phyloP scores from a whole-genome alignment of 1,139 yeast genomes.

The Taiozyma onychis region DNA sequence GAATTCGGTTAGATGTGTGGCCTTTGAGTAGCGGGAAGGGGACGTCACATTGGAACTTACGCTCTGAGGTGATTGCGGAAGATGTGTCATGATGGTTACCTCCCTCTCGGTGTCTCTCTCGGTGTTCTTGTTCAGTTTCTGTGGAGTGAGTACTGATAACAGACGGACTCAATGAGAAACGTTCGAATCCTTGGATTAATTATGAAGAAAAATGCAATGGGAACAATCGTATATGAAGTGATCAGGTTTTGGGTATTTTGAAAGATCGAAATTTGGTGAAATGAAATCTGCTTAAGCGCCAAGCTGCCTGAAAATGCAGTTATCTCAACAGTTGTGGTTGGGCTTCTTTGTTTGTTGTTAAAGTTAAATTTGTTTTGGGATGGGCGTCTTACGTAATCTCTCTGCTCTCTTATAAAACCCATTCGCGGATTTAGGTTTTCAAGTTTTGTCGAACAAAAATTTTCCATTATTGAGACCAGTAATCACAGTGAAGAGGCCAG shows the following conservation, averaged over 20 bases:
- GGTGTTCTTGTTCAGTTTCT: background rate
- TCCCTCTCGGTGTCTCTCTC: background rate
- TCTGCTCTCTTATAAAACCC: background rate
- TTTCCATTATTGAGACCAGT: background rate
- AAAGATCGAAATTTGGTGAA: background rate
- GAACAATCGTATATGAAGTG: background rate
- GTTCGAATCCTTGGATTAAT: background rate
- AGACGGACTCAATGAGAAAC: background rate
- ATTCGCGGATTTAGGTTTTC: background rate
- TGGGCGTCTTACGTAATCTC: background rate
- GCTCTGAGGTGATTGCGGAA: slow-evolving; percentile 1
- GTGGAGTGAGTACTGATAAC: background rate
- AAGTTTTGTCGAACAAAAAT: background rate
- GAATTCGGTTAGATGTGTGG: slow-evolving; percentile 54
- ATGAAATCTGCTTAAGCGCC: background rate
- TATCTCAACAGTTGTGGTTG: background rate
- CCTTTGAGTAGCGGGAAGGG: slow-evolving; percentile 21
- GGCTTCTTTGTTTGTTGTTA: background rate
- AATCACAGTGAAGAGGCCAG: background rate
- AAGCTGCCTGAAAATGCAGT: background rate
- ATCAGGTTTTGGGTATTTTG: no score
- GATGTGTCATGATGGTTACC: background rate
- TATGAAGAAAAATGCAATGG: background rate
- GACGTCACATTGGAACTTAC: slow-evolving; percentile 9
- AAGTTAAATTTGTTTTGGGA: background rate